Conservation (phyloP, 768 basidiomycete species). For the Sporobolomyces roseus region DNA sequence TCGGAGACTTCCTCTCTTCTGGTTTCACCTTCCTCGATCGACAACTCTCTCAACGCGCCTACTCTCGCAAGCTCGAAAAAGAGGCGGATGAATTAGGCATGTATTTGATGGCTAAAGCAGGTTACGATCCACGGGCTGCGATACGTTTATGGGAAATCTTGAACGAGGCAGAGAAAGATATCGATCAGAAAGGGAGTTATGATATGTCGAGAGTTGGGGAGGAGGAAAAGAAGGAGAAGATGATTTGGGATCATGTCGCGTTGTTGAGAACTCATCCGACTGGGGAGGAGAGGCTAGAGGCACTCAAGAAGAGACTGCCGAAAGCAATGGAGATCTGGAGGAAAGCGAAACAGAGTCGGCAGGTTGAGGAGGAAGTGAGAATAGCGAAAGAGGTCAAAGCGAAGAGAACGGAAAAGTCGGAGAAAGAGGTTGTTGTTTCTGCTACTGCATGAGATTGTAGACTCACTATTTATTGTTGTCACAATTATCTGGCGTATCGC, state of each 20-base stretch:
- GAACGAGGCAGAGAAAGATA: conserved; percentile 50
- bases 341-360: not conserved
- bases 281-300: conserved; percentile 48
- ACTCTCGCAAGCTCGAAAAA: conserved; percentile 53
- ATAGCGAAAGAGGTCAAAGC: not conserved
- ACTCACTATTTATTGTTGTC: too few species aligned
- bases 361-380: conserved; percentile 1
- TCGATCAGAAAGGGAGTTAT: conserved; percentile 42
- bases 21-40: conserved; percentile 52
- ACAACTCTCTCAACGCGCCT: conserved; percentile 51
- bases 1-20: conserved; percentile 51
- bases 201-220: not conserved
- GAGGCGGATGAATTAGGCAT: conserved; percentile 54
- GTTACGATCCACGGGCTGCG: conserved; percentile 52
- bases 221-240: not conserved
- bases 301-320: conserved; percentile 41
- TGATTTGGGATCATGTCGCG: conserved; percentile 48
- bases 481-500: too few species aligned
- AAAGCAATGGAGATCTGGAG: conserved; percentile 44
- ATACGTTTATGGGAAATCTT: conserved; percentile 53
- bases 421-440: too few species aligned
- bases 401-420: not conserved
- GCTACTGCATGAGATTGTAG: too few species aligned
- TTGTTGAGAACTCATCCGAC: conserved; percentile 53
- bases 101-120: conserved; percentile 54